Conservation (phyloP, 2,329 filamentous ascomycete species). For the Elsinoe australis region DNA sequence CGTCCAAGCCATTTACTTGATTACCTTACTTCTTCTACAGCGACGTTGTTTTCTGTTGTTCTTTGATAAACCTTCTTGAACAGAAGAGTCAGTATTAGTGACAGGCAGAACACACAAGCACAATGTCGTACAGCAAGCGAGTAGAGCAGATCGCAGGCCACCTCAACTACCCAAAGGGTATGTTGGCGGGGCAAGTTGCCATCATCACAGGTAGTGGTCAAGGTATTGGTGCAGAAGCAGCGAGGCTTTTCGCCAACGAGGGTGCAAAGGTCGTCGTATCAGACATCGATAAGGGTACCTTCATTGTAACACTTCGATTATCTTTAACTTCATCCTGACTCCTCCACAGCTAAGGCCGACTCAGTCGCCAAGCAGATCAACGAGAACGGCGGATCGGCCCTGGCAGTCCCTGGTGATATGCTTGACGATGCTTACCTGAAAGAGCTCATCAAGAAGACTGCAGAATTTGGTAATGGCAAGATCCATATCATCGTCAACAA, state of each 20-base stretch:
- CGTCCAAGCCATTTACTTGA: background rate
- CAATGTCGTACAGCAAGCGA: slow-evolving; percentile 25
- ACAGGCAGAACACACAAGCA: background rate
- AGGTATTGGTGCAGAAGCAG: slow-evolving; percentile 80
- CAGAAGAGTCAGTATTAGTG: background rate
- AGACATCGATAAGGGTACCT: slow-evolving; percentile 72
- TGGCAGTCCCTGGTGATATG: slow-evolving; percentile 70
- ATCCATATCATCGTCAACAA: slow-evolving; percentile 91
- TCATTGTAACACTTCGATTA: slow-evolving; percentile 25
- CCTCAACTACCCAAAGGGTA: slow-evolving; percentile 72
- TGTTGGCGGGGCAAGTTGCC: slow-evolving; percentile 71
- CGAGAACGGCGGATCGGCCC: slow-evolving; percentile 55
- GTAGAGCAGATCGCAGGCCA: slow-evolving; percentile 66
- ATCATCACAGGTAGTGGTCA: slow-evolving; percentile 84
- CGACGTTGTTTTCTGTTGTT: too few species aligned
- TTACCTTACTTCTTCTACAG: too few species aligned
- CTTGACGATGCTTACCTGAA: slow-evolving; percentile 63
- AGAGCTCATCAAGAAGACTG: slow-evolving; percentile 63
- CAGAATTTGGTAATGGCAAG: slow-evolving; percentile 75
- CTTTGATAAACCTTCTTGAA: too few species aligned
- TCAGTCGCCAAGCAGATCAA: slow-evolving; percentile 65
- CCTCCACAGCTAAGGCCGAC: slow-evolving; percentile 55
- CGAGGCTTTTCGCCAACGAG: slow-evolving; percentile 76
- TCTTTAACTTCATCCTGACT: background rate
- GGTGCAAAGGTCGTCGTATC: slow-evolving; percentile 77